These are phyloP conservation scores for Cyberlindnera lachancei DNA, from an alignment of 805 yeast genomes.

Conservation along the genomic window DNA sequence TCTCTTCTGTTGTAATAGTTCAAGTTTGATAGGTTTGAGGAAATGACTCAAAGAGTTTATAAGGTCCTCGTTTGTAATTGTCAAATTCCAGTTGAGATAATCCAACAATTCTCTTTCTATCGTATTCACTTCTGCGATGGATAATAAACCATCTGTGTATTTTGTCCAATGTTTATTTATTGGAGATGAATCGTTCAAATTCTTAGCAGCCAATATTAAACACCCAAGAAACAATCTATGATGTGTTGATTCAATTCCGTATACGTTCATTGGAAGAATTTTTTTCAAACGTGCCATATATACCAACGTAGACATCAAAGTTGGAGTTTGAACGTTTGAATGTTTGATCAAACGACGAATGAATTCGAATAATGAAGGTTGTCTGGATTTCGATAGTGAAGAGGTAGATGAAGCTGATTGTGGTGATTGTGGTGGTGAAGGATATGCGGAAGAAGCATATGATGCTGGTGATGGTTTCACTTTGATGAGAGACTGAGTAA, in stretches of 20 bases:
- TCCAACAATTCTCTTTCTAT: constrained; percentile 84
- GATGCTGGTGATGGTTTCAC: too few relatives aligned
- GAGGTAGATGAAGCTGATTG: constrained; percentile 1
- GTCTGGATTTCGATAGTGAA: background rate
- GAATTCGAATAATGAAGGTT: constrained; percentile 44
- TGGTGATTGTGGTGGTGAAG: constrained; percentile 36
- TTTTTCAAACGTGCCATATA: constrained; percentile 72
- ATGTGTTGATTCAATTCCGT: constrained; percentile 88
- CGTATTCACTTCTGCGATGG: constrained; percentile 74
- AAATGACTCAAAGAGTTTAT: constrained; percentile 65
- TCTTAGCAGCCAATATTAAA: constrained; percentile 85
- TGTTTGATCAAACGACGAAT: constrained; percentile 65
- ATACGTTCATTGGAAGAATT: constrained; percentile 77
- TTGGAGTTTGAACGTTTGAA: constrained; percentile 91
- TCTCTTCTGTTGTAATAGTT: too few relatives aligned
- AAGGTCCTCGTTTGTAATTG: constrained; percentile 64
- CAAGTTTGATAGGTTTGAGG: constrained; percentile 59
- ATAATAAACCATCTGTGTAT: constrained; percentile 80
- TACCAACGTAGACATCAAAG: constrained; percentile 87
- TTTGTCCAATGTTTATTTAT: constrained; percentile 94
- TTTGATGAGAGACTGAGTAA: constrained; percentile 50
- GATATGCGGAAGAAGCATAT: constrained; percentile 21
- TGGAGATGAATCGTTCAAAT: constrained; percentile 89
- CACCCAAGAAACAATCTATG: constrained; percentile 91
- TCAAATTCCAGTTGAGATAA: constrained; percentile 79